Conservation (phyloP, 345 rosid species). For the Litchi chinensis region DNA sequence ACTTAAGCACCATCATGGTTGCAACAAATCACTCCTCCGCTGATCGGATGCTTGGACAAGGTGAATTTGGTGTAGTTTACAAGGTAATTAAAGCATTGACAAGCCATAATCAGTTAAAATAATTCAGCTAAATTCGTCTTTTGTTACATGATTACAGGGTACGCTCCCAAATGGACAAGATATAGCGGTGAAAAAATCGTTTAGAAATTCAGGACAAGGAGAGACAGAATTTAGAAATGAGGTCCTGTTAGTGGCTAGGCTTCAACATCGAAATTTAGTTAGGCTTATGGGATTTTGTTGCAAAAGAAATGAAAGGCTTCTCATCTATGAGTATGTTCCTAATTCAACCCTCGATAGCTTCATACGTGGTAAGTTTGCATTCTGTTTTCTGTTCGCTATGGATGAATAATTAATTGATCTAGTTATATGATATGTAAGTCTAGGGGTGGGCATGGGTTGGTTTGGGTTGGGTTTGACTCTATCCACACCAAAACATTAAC, state of each 20-base stretch:
- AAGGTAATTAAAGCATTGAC: conserved; percentile 29
- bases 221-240: conserved; percentile 50
- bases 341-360: conserved; percentile 45
- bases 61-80: conserved; percentile 64
- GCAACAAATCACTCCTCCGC: conserved; percentile 42
- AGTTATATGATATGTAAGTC: no score
- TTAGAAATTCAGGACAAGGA: conserved; percentile 43
- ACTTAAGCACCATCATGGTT: conserved; percentile 35
- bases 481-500: no score
- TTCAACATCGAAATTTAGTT: conserved; percentile 53
- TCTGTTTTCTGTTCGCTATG: no score
- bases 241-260: conserved; percentile 43
- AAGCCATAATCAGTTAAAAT: neutral
- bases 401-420: no score
- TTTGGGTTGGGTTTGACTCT: no score
- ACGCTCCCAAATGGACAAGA: conserved; percentile 34
- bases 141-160: conserved; percentile 32
- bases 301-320: conserved; percentile 39
- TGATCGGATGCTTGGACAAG: conserved; percentile 32
- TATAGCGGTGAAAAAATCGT: conserved; percentile 54
- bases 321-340: conserved; percentile 46
- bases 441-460: no score
- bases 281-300: conserved; percentile 44
- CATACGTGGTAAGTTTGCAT: conserved; percentile 36
- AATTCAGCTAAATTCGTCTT: neutral